Base-by-base conservation (phyloP, 192 early-diverging fungal species). In the Borealophlyctis nickersoniae region DNA sequence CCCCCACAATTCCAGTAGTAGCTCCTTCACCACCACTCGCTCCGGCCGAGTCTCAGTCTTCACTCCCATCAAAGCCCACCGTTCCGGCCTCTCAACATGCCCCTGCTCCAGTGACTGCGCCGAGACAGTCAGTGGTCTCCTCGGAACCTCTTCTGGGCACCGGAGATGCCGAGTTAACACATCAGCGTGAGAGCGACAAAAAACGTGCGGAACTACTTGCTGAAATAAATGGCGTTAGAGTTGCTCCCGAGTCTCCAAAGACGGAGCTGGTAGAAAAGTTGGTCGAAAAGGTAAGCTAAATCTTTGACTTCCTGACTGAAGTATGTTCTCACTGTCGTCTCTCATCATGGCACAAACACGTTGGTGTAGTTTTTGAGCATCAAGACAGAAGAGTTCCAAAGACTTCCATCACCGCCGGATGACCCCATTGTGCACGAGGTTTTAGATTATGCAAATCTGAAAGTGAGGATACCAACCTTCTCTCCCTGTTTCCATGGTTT, bases 391-490 rank as follows among this genome's bases (percentile, higher is more conserved):
- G 62, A 63, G 9, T 14, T 39, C 2, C 26, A 57, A 2, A 16
- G 16, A n/a, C 22, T 60, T 4, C 9, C 64, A 63, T 23, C 13
- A 49, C 23, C 28, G 27, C 36, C 28, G 14, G 74, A 77, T 2
- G 73, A 78, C 49, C 51, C 52, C 31, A 62, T 79, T 16, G 51
- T 77, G 2, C 34, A 71, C 13, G 58, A 70, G 30, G 63, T 78
- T 27, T 32, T 81, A 5, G 35, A 65, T 7, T 78, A 65, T 35
- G 59, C 66, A 22, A 4, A 16, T 7, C 32, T 82, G 34, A 29
- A 68, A 50, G 66, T 76, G 54, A 39, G 51, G 23, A 7, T 49
- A 62, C 1, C 32, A 52, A 9, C n/a, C 64, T 30, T 22, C 19
- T n/a, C 55, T 50, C 28, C 2, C 3, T 35, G 24, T 59, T 2